Evolutionary conservation across 1,284 basidiomycete species (phyloP).

Genomic region (Hymenochaete sp.): DNA sequence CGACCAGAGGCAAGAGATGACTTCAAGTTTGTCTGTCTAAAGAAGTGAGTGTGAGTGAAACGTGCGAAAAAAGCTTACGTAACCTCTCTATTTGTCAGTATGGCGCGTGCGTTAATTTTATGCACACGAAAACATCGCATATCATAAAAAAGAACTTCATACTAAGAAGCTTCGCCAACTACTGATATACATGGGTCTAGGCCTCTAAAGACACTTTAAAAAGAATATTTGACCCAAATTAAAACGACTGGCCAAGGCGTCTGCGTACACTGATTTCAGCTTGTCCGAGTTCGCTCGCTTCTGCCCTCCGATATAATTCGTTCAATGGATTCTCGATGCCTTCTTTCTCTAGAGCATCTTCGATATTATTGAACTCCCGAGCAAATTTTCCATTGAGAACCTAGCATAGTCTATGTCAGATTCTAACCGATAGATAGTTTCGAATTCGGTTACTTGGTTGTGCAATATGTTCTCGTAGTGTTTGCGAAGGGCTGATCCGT

Average conservation of each 20-base stretch:
- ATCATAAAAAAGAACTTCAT: no score
- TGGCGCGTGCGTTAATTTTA: no score
- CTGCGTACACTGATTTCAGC: slow-evolving; percentile 51
- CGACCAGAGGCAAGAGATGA: neutral
- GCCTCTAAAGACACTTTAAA: no score
- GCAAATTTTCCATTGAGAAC: slow-evolving; percentile 55
- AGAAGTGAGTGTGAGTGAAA: no score
- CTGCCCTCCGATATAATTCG: slow-evolving; percentile 41
- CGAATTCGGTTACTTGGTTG: slow-evolving; percentile 37
- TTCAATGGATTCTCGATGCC: slow-evolving; percentile 49
- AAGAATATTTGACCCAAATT: no score
- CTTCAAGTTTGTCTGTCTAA: neutral
- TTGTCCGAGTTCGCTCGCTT: slow-evolving; percentile 44
- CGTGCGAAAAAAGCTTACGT: no score
- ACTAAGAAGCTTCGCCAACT: neutral
- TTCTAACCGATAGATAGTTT: neutral
- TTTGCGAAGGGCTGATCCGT: slow-evolving; percentile 37
- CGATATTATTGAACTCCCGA: slow-evolving; percentile 45
- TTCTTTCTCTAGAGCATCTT: slow-evolving; percentile 50
- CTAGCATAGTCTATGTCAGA: slow-evolving; percentile 26
- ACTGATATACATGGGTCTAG: neutral
- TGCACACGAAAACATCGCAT: no score
- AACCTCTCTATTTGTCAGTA: no score
- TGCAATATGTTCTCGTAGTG: slow-evolving; percentile 54
- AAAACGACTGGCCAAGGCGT: slow-evolving; percentile 37